Conservation (phyloP, 2,329 filamentous ascomycete species). For the Colletotrichum endophyticum region DNA sequence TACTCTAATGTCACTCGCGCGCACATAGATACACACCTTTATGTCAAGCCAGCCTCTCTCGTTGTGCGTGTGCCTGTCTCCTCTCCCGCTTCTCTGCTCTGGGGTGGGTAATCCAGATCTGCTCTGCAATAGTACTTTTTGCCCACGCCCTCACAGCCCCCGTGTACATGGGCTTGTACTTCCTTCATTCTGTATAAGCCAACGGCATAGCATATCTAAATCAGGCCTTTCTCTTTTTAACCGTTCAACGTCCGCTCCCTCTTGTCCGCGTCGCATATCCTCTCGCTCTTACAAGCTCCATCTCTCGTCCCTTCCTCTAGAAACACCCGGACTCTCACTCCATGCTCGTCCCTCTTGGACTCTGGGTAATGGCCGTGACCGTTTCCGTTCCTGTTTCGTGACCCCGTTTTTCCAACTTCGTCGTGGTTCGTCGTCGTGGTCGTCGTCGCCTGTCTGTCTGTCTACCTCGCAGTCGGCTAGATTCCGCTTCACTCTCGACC, state of each 20-base stretch:
- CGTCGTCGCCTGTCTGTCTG: background rate
- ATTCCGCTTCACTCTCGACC: constrained; percentile 7
- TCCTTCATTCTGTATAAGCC: constrained; percentile 8
- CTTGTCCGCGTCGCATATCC: constrained; percentile 9
- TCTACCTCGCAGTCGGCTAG: constrained; percentile 16
- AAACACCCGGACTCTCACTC: constrained; percentile 20
- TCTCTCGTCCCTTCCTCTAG: constrained; percentile 17
- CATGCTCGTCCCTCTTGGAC: constrained; percentile 21
- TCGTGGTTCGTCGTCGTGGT: background rate
- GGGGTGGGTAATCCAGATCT: background rate
- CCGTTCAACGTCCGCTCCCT: constrained; percentile 20
- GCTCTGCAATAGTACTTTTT: background rate
- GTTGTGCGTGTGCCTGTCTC: background rate
- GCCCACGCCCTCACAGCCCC: constrained; percentile 19
- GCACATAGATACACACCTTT: constrained; percentile 14
- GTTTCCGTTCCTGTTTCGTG: constrained; percentile 22
- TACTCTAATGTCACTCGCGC: background rate
- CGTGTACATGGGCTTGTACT: constrained; percentile 8
- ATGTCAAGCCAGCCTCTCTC: background rate
- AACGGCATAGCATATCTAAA: constrained; percentile 19
- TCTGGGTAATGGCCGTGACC: constrained; percentile 23
- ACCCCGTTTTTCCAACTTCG: constrained; percentile 8
- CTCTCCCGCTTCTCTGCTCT: background rate
- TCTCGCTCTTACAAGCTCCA: constrained; percentile 16
- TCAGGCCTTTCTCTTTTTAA: constrained; percentile 15